Conservation (phyloP, 495 filamentous ascomycete genomes). For the Aspergillus saccharolyticus region DNA sequence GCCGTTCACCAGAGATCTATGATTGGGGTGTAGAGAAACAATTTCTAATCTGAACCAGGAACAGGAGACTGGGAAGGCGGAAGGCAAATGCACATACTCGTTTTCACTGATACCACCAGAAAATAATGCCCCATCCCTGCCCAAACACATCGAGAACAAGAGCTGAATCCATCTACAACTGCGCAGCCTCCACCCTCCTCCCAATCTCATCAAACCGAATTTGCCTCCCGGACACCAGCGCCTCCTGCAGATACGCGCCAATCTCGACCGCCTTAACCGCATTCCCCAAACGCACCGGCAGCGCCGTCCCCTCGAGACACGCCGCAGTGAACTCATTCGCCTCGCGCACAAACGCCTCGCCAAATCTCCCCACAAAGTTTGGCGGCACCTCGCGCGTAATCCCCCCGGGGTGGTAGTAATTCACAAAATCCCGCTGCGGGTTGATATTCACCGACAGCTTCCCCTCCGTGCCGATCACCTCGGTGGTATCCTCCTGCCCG, state of each 20-base stretch:
- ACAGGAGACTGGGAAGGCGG: no score
- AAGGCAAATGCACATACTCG: no score
- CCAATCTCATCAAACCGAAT: constrained; percentile 48
- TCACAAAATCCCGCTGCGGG: constrained; percentile 46
- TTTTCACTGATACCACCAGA: no score
- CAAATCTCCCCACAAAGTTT: constrained; percentile 28
- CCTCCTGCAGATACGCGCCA: constrained; percentile 53
- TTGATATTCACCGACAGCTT: constrained; percentile 53
- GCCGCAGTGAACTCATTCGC: constrained; percentile 52
- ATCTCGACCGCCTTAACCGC: constrained; percentile 56
- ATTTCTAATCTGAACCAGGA: no score
- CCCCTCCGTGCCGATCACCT: constrained; percentile 58
- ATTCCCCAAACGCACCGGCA: constrained; percentile 49
- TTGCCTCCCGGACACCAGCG: constrained; percentile 49
- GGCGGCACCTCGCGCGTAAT: constrained; percentile 48
- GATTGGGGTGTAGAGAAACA: no score
- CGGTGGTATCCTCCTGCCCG: constrained; percentile 58
- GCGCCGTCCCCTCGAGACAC: constrained; percentile 44
- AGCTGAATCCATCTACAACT: constrained; percentile 16
- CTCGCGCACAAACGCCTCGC: constrained; percentile 28
- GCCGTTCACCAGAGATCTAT: no score
- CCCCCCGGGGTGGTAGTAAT: constrained; percentile 41
- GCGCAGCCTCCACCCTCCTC: constrained; percentile 35
- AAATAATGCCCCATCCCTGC: no score
- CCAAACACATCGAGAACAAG: no score